Base-by-base conservation (phyloP, 2,329 filamentous ascomycete species). In the Neodidymelliopsis sp. region DNA sequence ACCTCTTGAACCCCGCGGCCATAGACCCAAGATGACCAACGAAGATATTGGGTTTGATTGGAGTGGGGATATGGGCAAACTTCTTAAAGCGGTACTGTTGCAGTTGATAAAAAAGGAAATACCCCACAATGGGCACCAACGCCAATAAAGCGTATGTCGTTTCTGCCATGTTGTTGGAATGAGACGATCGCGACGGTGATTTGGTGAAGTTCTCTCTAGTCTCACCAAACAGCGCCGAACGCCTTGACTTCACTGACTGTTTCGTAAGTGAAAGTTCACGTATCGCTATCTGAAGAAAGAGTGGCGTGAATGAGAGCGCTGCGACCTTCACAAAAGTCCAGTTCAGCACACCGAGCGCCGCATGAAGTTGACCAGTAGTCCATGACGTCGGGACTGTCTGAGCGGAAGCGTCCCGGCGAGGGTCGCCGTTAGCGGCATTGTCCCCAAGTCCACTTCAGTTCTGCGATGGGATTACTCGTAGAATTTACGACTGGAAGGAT, bases 11-110 rank as follows among this genome's bases (percentile, higher is more conserved):
- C 6, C 61, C 60, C 4, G 54, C 57, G 4, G 54, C 65, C 23
- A 72, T 65, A 9, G 57, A 34, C 4, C 60, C 62, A 9, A 70
- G 34, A 42, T 69, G 57, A 0, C 70, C 70, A 16, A 65, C 24
- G n/a, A 69, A 37, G 1, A 72, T 46, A 19, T 63, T 64, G 7
- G 48, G 52, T 4, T 62, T 48, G 23, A 63, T 40, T 10, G 45
- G 34, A 13, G 59, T 49, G 10, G 60, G 67, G 11, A 69, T 57
- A 25, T 67, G 47, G 3, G 49, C 56, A 39, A 59, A 69, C 16
- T 39, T 57, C 11, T 59, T 56, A 51, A 60, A 69, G 12, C 69
- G 66, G 57, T 63, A 71, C 38, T 55, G 58, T 12, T 54, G 43
- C 4, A 69, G 24, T 31, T 55, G 52, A 7, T 44, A 39, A 34